Evolutionary conservation across 176 grass and related monocot genomes (phyloP).

Genomic region (Eragrostis nindensis): DNA sequence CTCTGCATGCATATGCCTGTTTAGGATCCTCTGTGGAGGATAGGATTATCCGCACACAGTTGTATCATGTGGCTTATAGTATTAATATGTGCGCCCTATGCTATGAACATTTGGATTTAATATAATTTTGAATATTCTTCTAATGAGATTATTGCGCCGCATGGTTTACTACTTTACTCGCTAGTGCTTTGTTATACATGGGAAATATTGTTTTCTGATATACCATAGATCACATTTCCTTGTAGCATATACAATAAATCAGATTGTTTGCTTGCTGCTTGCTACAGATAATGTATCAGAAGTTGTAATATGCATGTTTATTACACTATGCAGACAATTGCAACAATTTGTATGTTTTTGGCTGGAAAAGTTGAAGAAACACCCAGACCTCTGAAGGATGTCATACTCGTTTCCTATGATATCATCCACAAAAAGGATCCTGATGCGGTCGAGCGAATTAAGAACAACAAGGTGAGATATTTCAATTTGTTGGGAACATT

Average conservation of each 20-base stretch:
- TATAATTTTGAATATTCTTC: neutral
- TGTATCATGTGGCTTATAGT: neutral
- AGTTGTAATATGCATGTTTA: conserved; percentile 1
- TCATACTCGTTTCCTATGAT: conserved; percentile 91
- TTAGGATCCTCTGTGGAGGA: neutral
- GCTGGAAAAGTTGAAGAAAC: conserved; percentile 99
- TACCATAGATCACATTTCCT: too few species aligned
- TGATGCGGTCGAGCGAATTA: conserved; percentile 75
- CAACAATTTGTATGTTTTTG: conserved; percentile 98
- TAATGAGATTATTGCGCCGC: neutral
- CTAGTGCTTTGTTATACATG: neutral
- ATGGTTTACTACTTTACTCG: neutral
- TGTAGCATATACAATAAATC: conserved; percentile 14
- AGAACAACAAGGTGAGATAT: conserved; percentile 74
- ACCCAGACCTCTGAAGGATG: conserved; percentile 81
- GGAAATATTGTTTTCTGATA: neutral
- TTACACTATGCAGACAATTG: conserved; percentile 68
- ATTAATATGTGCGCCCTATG: neutral
- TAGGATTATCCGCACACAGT: neutral
- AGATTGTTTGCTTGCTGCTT: conserved; percentile 15
- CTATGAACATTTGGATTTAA: neutral
- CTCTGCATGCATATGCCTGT: neutral
- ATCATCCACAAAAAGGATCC: conserved; percentile 95
- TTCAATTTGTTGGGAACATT: neutral
- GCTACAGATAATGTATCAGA: neutral